Base-by-base conservation (phyloP, 2,329 filamentous ascomycete genomes). In the Capronia epimyces region DNA sequence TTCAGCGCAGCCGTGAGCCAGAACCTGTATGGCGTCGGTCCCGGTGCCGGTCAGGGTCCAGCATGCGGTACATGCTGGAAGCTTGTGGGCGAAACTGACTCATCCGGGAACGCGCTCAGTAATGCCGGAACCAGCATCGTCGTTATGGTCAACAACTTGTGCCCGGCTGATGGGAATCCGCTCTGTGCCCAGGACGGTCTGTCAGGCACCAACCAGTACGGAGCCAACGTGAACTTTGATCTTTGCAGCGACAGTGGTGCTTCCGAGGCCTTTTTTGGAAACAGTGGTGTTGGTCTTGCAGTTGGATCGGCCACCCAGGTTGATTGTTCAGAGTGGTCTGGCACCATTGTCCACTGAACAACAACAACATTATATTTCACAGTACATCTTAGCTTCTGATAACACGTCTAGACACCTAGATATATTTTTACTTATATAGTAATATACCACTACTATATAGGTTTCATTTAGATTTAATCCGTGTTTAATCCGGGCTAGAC, bases 201-300 rank as follows among this genome's bases (percentile, higher is more conserved):
- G 1, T 47, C 48, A 9, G 63, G 60, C 2, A 65, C 65, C 2
- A 71, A 70, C 54, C 65, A 64, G 48, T 69, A 68, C 55, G 69
- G 69, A 3, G 68, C 65, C 6, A 66, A 69, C 36, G 61, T 70
- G 43, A 68, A 72, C 59, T 70, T 71, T 56, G 67, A 72, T 48
- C 61, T 71, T 27, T 72, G 69, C 62, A 65, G 61, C 18, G 69
- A 71, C 49, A 63, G 62, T 9, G 67, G 65, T 10, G 69, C 69
- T 6, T 60, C 59, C 12, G 56, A 44, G 6, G 69, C 69, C 2
- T 58, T 72, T 43, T 71, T 72, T 32, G 57, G 56, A 0, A 53
- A 54, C 27, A 55, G 49, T 46, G 59, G 59, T 24, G 57, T 59
- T 15, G 59, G 59, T 15, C 50, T 61, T 29, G 59, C 57, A 12